These are phyloP conservation scores for Ophiosphaerella narmari DNA, from an alignment of 2,329 filamentous ascomycete genomes.

Conservation along the genomic window DNA sequence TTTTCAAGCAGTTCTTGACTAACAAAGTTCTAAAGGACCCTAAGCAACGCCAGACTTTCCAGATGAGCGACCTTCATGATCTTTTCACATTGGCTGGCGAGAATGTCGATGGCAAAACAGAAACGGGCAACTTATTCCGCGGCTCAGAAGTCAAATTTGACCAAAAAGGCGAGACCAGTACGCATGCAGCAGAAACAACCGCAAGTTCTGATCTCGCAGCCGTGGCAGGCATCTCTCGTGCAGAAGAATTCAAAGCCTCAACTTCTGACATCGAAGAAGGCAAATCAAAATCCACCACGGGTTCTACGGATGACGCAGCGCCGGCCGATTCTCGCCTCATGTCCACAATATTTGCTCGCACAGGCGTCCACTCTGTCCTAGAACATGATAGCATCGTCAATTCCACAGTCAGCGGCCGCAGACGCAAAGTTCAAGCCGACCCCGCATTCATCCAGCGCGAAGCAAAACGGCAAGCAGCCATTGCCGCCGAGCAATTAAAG, in stretches of 20 bases:
- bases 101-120: slow-evolving; percentile 68
- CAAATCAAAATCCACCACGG: slow-evolving; percentile 16
- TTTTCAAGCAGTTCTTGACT: slow-evolving; percentile 97
- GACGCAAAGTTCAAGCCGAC: slow-evolving; percentile 72
- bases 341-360: slow-evolving; percentile 84
- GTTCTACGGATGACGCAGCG: slow-evolving; percentile 6
- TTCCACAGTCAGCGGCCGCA: slow-evolving; percentile 51
- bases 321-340: slow-evolving; percentile 69
- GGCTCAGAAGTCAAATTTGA: slow-evolving; percentile 77
- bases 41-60: slow-evolving; percentile 89
- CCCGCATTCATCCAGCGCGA: slow-evolving; percentile 79
- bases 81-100: slow-evolving; percentile 79
- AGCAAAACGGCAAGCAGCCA: slow-evolving; percentile 76
- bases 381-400: slow-evolving; percentile 88
- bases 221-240: slow-evolving; percentile 50
- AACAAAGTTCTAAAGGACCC: slow-evolving; percentile 96
- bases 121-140: slow-evolving; percentile 85
- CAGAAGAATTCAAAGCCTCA: slow-evolving; percentile 49
- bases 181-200: slow-evolving; percentile 26
- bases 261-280: slow-evolving; percentile 28
- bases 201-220: slow-evolving; percentile 34
- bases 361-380: slow-evolving; percentile 85
- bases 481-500: slow-evolving; percentile 76
- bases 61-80: slow-evolving; percentile 87
- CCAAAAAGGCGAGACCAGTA: slow-evolving; percentile 27